These are phyloP conservation scores for Penicillium diatomitis DNA, from an alignment of 495 filamentous ascomycete species.

Conservation along the genomic window DNA sequence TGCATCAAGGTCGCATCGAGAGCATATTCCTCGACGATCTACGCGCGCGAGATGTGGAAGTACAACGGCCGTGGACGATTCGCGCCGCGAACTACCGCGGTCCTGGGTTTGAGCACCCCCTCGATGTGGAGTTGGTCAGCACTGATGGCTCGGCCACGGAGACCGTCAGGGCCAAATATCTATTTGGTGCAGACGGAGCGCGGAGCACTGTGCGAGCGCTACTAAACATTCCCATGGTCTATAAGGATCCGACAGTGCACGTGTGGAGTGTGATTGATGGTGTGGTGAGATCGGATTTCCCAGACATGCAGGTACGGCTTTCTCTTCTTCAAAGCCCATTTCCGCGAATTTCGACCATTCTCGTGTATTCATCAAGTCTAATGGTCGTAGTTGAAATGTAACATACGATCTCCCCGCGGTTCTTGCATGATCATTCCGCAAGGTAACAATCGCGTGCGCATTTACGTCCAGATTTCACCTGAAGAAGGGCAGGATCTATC, in stretches of 20 bases:
- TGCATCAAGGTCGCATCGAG: constrained; percentile 48
- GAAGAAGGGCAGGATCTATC: constrained; percentile 1
- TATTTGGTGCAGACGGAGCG: constrained; percentile 46
- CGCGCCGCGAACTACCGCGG: background rate
- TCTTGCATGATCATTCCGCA: background rate
- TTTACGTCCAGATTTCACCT: background rate
- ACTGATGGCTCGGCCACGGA: background rate
- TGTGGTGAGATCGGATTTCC: background rate
- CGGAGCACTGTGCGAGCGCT: constrained; percentile 40
- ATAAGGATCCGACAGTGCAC: constrained; percentile 42
- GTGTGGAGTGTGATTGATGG: constrained; percentile 37
- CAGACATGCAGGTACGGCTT: background rate
- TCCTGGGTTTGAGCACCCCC: constrained; percentile 26
- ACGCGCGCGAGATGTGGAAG: constrained; percentile 18
- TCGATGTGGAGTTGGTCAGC: constrained; percentile 44
- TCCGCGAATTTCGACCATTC: no score
- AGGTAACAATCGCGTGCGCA: background rate
- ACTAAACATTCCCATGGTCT: constrained; percentile 36
- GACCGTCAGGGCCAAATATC: constrained; percentile 44
- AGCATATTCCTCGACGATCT: constrained; percentile 42
- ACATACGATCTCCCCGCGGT: background rate
- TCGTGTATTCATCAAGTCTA: background rate
- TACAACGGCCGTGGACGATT: constrained; percentile 45
- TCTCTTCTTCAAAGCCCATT: background rate
- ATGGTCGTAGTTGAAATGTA: background rate